These are phyloP conservation scores for Cercospora beticola DNA, from an alignment of 2,329 filamentous ascomycete genomes.

Conservation along the genomic window DNA sequence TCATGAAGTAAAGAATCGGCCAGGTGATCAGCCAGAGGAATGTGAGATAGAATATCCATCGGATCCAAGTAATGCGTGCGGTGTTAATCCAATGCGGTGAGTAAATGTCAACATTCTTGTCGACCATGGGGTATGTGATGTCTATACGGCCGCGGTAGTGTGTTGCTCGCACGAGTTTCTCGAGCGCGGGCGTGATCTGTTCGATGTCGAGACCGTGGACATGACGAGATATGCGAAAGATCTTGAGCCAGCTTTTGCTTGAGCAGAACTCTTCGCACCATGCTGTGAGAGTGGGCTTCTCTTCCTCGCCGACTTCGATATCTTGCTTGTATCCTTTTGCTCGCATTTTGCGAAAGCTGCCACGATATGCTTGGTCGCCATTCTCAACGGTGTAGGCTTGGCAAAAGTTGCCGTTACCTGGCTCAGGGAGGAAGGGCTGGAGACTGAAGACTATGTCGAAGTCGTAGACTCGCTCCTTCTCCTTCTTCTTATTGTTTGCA, in stretches of 20 bases:
- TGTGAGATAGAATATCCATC: constrained; percentile 64
- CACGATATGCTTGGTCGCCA: constrained; percentile 63
- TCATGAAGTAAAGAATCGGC: constrained; percentile 68
- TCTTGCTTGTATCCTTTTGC: constrained; percentile 50
- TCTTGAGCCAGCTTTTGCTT: constrained; percentile 57
- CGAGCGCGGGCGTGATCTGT: constrained; percentile 53
- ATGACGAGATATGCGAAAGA: constrained; percentile 44
- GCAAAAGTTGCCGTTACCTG: constrained; percentile 29
- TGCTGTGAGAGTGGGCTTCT: constrained; percentile 49
- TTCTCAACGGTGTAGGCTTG: constrained; percentile 52
- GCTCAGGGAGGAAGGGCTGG: constrained; percentile 22
- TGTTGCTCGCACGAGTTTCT: constrained; percentile 60
- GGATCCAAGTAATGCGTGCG: constrained; percentile 67
- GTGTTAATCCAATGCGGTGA: constrained; percentile 62
- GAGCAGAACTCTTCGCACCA: constrained; percentile 71
- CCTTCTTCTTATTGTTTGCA: constrained; percentile 33
- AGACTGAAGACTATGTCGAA: constrained; percentile 32
- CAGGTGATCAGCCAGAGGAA: constrained; percentile 69
- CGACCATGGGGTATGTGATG: constrained; percentile 60
- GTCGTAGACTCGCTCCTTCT: constrained; percentile 31
- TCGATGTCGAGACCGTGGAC: constrained; percentile 63
- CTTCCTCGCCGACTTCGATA: constrained; percentile 46
- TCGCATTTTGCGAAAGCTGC: constrained; percentile 57
- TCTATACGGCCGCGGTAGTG: constrained; percentile 65
- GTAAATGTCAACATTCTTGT: constrained; percentile 61